phyloP scores from a whole-genome alignment of 805 yeast genomes.

The Naumovozyma dairenensis region DNA sequence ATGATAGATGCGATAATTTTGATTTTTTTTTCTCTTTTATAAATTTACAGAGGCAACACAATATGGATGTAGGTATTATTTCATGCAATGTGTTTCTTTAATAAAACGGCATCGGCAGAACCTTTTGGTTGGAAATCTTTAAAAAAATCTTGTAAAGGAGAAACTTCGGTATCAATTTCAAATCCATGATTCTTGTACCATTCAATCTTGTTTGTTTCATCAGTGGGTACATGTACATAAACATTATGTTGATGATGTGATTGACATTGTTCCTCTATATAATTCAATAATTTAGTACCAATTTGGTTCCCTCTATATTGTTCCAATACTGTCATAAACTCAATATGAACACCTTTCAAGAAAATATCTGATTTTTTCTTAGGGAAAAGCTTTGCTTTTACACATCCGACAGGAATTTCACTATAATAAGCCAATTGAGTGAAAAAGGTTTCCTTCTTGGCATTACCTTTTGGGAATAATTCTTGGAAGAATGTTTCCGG shows the following conservation, averaged over 20 bases:
- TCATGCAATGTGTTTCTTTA: slow-evolving; percentile 9
- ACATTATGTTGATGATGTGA: slow-evolving; percentile 33
- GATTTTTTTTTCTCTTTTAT: too few relatives aligned
- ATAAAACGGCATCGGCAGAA: slow-evolving; percentile 14
- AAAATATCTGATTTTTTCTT: slow-evolving; percentile 30
- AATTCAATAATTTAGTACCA: slow-evolving; percentile 49
- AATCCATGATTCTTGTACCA: slow-evolving; percentile 50
- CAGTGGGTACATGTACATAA: slow-evolving; percentile 41
- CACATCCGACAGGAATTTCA: slow-evolving; percentile 74
- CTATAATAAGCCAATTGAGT: slow-evolving; percentile 44
- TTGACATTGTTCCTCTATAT: slow-evolving; percentile 46
- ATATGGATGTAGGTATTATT: too few relatives aligned
- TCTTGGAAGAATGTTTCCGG: slow-evolving; percentile 20
- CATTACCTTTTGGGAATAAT: slow-evolving; percentile 10
- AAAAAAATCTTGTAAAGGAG: neutral
- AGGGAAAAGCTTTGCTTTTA: slow-evolving; percentile 45
- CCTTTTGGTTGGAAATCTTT: slow-evolving; percentile 3
- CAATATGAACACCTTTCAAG: slow-evolving; percentile 52
- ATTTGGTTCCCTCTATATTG: slow-evolving; percentile 55
- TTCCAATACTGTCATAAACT: slow-evolving; percentile 55
- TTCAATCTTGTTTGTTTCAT: slow-evolving; percentile 33
- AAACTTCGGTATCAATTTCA: slow-evolving; percentile 19
- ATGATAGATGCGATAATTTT: too few relatives aligned
- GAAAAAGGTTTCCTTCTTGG: slow-evolving; percentile 14
- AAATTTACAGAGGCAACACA: too few relatives aligned